A percentile compares a stretch with the other conserved stretches of the same genome.
Conservation (phyloP, 495 filamentous ascomycete species). For the Xylaria acuta region DNA sequence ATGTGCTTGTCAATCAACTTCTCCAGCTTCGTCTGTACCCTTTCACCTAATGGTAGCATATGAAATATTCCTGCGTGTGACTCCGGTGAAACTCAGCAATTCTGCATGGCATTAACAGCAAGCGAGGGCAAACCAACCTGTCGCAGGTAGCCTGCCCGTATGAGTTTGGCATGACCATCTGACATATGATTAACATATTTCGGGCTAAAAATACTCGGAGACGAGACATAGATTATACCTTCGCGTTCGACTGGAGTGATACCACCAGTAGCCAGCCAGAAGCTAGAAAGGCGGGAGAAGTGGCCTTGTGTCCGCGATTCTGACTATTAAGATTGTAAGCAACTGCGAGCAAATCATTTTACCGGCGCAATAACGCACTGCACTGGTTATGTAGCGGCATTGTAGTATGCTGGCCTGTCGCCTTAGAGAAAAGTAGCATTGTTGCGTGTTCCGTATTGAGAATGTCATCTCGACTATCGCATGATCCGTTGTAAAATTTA, state of each 20-base stretch:
- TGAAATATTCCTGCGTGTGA: slow-evolving; percentile 92
- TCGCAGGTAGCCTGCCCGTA: slow-evolving; percentile 80
- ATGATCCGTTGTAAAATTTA: slow-evolving; percentile 12
- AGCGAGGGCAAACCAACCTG: slow-evolving; percentile 56
- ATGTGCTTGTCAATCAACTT: slow-evolving; percentile 87
- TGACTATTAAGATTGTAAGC: not conserved
- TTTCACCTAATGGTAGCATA: slow-evolving; percentile 84
- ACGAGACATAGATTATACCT: slow-evolving; percentile 44
- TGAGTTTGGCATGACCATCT: slow-evolving; percentile 76
- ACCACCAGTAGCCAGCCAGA: slow-evolving; percentile 82
- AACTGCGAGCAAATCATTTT: not conserved
- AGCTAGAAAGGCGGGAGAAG: slow-evolving; percentile 65
- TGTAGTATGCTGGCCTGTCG: not conserved
- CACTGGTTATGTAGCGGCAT: slow-evolving; percentile 8
- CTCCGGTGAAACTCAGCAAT: slow-evolving; percentile 36
- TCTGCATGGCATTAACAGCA: not conserved
- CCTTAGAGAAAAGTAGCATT: slow-evolving; percentile 11
- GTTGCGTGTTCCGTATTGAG: slow-evolving; percentile 28
- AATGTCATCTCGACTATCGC: slow-evolving; percentile 32
- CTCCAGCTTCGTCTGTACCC: slow-evolving; percentile 90
- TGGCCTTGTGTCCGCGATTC: slow-evolving; percentile 4
- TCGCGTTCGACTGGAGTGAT: slow-evolving; percentile 62
- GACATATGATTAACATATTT: slow-evolving; percentile 35
- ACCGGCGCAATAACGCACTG: slow-evolving; percentile 26
- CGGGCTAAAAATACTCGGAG: not conserved